These are phyloP conservation scores for Pseudotsuga menziesii DNA, from an alignment of 75 land plant species.

Conservation along the genomic window DNA sequence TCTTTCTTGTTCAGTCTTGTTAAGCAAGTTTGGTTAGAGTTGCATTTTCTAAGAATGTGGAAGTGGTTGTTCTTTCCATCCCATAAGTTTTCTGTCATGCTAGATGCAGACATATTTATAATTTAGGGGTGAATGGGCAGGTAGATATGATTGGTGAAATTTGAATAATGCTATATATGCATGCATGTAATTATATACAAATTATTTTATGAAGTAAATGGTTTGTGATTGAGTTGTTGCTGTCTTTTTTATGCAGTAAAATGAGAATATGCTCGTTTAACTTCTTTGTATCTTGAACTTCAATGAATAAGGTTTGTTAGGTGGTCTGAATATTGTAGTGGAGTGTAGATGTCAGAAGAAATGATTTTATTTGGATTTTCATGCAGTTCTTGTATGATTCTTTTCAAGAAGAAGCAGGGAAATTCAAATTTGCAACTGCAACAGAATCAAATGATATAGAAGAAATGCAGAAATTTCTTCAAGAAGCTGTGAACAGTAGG, in stretches of 20 bases:
- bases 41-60: background rate
- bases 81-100: background rate
- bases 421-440: slow-evolving; percentile 80
- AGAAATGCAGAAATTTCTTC: slow-evolving; percentile 90
- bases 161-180: background rate
- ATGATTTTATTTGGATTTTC: background rate
- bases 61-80: background rate
- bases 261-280: too few species aligned
- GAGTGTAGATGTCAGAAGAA: background rate
- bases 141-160: slow-evolving; percentile 1
- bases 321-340: background rate
- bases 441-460: slow-evolving; percentile 89
- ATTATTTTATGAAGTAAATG: background rate
- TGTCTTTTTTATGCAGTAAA: background rate
- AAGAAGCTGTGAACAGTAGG: slow-evolving; percentile 79
- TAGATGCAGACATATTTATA: background rate
- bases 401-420: slow-evolving; percentile 72
- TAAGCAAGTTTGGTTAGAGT: background rate
- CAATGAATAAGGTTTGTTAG: background rate
- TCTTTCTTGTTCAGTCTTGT: background rate
- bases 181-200: background rate
- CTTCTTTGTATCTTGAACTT: too few species aligned
- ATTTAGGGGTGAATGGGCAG: background rate
- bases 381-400: slow-evolving; percentile 75
- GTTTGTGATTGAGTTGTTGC: background rate